Conservation (phyloP, 768 basidiomycete species). For the Naematelia encephala region DNA sequence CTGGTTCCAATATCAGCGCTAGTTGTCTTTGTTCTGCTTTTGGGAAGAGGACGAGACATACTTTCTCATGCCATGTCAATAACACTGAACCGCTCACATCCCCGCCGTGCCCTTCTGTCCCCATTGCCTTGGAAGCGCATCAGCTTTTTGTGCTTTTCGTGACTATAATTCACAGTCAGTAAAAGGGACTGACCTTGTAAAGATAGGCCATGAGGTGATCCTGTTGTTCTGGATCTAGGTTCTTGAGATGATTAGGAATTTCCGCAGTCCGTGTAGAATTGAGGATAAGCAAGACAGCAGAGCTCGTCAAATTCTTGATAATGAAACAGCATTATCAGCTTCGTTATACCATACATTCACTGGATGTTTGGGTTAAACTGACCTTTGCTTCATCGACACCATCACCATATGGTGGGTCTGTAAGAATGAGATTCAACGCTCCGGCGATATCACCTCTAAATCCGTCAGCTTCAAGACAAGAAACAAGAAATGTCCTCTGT, state of each 20-base stretch:
- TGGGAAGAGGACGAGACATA: constrained; percentile 51
- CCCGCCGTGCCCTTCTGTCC: constrained; percentile 57
- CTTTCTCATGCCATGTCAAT: constrained; percentile 96
- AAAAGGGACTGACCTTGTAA: constrained; percentile 62
- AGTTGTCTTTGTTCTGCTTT: not conserved
- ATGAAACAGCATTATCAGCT: not conserved
- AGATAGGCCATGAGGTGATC: constrained; percentile 96
- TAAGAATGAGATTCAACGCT: constrained; percentile 68
- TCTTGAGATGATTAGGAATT: constrained; percentile 69
- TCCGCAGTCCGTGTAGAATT: constrained; percentile 92
- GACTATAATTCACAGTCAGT: not conserved
- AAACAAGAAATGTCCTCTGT: not conserved
- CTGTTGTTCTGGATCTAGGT: constrained; percentile 54
- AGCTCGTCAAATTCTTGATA: constrained; percentile 68
- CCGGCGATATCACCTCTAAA: constrained; percentile 70
- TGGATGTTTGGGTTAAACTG: constrained; percentile 25
- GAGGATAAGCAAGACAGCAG: constrained; percentile 77
- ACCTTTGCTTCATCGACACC: constrained; percentile 90
- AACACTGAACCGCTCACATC: constrained; percentile 67
- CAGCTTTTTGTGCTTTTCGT: not conserved
- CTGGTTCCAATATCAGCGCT: constrained; percentile 54
- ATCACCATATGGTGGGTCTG: constrained; percentile 82
- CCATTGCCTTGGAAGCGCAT: constrained; percentile 65
- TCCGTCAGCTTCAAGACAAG: not conserved
- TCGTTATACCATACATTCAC: not conserved